Evolutionary conservation across 2,329 filamentous ascomycete genomes (phyloP).

Genomic region (Claviceps humidiphila): DNA sequence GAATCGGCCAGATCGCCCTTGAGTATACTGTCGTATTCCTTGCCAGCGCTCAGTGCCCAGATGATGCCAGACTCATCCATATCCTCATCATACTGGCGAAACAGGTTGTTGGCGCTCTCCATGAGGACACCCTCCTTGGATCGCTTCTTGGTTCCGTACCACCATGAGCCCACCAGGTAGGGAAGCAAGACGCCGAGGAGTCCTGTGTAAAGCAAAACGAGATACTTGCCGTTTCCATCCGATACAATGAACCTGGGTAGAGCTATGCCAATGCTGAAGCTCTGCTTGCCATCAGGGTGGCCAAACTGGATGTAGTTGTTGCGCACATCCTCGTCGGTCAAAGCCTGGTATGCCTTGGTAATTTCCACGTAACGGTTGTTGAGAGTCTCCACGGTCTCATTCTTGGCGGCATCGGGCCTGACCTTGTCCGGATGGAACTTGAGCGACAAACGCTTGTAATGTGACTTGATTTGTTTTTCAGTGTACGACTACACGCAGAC

Average conservation of each 20-base stretch:
- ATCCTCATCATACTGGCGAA: slow-evolving; percentile 80
- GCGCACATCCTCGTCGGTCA: slow-evolving; percentile 93
- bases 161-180: slow-evolving; percentile 92
- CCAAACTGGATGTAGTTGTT: slow-evolving; percentile 96
- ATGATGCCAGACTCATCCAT: slow-evolving; percentile 72
- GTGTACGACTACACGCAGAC: slow-evolving; percentile 48
- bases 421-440: slow-evolving; percentile 91
- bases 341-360: slow-evolving; percentile 93
- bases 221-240: slow-evolving; percentile 90
- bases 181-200: slow-evolving; percentile 83
- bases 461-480: slow-evolving; percentile 84
- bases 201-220: slow-evolving; percentile 76
- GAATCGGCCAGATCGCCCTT: slow-evolving; percentile 67
- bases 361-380: slow-evolving; percentile 88
- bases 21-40: slow-evolving; percentile 69
- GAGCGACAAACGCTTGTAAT: slow-evolving; percentile 76
- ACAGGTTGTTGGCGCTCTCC: slow-evolving; percentile 86
- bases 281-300: slow-evolving; percentile 95
- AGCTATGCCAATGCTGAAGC: slow-evolving; percentile 94
- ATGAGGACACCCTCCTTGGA: slow-evolving; percentile 91
- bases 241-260: slow-evolving; percentile 85
- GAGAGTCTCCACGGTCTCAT: slow-evolving; percentile 73
- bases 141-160: slow-evolving; percentile 89
- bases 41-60: slow-evolving; percentile 67
- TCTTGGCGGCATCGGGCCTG: slow-evolving; percentile 68